Percentiles rank a stretch among this genome's conserved stretches.
phyloP scores from a whole-genome alignment of 129 eudicot species.

The Lactuca saligna region DNA sequence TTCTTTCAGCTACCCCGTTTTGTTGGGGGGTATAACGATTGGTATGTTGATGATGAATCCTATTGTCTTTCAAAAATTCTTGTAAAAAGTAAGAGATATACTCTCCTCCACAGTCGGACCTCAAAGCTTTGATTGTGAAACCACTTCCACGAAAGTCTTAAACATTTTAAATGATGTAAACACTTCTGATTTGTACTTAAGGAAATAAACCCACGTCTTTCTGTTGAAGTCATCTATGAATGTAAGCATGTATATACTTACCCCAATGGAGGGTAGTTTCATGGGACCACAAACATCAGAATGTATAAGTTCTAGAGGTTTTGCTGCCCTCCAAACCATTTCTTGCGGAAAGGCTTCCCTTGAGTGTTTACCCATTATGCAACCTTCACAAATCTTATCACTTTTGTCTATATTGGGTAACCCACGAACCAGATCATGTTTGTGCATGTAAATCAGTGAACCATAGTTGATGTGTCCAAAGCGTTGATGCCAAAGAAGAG shows the following conservation, averaged over 20 bases:
- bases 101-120: background rate
- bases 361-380: background rate
- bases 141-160: background rate
- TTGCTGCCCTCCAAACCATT: background rate
- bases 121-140: background rate
- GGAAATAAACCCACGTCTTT: too few species aligned
- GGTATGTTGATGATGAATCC: slow-evolving; percentile 6
- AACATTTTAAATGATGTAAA: background rate
- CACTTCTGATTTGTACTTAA: background rate
- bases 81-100: background rate
- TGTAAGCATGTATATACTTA: background rate
- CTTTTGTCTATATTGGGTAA: slow-evolving; percentile 4
- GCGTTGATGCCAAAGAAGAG: slow-evolving; percentile 18
- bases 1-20: slow-evolving; percentile 9
- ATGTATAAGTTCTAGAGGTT: background rate
- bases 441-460: background rate
- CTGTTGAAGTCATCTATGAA: background rate
- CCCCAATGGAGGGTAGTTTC: background rate
- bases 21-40: background rate
- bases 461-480: slow-evolving; percentile 10
- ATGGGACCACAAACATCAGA: background rate
- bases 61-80: background rate
- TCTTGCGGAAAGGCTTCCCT: background rate
- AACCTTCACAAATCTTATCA: slow-evolving; percentile 9
- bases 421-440: slow-evolving; percentile 3